Evolutionary conservation across 2,329 filamentous ascomycete species (phyloP).

Genomic region (Trichoderma sp.): DNA sequence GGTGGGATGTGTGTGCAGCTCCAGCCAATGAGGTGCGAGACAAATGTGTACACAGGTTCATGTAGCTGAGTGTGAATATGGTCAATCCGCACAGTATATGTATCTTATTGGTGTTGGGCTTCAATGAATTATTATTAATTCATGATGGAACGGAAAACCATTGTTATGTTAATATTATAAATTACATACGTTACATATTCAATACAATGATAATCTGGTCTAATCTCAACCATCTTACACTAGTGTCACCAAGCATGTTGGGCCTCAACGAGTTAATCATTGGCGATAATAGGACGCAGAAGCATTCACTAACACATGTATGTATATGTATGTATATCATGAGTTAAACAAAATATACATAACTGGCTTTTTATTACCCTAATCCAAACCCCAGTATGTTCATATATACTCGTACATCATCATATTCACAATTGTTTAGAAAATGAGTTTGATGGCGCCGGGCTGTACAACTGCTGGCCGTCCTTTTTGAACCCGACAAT

Average conservation of each 20-base stretch:
- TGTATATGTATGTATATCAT: too few species aligned
- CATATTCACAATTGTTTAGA: background rate
- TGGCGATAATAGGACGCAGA: background rate
- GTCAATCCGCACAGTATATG: background rate
- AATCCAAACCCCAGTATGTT: background rate
- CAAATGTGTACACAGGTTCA: background rate
- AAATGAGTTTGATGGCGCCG: constrained; percentile 29
- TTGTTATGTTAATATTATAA: rapidly evolving
- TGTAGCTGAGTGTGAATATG: background rate
- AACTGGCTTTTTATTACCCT: background rate
- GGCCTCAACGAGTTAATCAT: rapidly evolving
- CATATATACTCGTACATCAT: background rate
- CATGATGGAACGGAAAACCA: rapidly evolving
- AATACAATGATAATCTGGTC: rapidly evolving
- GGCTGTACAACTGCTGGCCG: constrained; percentile 40
- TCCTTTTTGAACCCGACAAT: constrained; percentile 41
- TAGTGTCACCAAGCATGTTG: background rate
- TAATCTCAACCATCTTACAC: rapidly evolving
- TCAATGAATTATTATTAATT: background rate
- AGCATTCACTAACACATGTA: too few species aligned
- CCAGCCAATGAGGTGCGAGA: background rate
- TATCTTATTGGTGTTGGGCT: background rate
- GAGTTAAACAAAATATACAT: rapidly evolving
- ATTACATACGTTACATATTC: rapidly evolving
- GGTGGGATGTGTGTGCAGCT: constrained; percentile 13